phyloP scores from a whole-genome alignment of 225 moss, liverwort and hornwort genomes.

The Sphagnum tenellum region DNA sequence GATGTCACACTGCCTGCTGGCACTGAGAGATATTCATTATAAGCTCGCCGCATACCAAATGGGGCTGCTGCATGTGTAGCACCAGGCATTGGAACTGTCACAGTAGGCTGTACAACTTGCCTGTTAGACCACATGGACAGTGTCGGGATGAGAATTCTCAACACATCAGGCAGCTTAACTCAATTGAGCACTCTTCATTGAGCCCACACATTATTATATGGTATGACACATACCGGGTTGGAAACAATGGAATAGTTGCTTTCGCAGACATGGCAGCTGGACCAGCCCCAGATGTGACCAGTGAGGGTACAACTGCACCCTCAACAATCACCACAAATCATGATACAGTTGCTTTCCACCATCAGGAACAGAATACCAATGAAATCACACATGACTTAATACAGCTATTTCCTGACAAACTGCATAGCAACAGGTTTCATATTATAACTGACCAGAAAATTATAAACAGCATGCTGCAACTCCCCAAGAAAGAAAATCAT shows the following conservation, averaged over 20 bases:
- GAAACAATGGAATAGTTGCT: conserved; percentile 32
- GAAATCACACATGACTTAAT: no score
- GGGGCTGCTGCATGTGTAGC: conserved; percentile 29
- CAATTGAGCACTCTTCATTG: neutral
- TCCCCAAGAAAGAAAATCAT: neutral
- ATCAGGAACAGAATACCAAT: no score
- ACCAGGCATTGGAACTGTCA: conserved; percentile 23
- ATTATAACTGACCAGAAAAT: neutral
- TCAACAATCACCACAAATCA: neutral
- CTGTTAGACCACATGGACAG: conserved; percentile 18
- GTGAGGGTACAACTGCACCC: conserved; percentile 12
- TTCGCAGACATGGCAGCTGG: conserved; percentile 26
- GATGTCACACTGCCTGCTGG: conserved; percentile 37
- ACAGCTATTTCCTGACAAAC: no score
- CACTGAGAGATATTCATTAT: conserved; percentile 51
- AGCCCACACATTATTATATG: neutral
- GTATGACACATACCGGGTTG: conserved; percentile 24
- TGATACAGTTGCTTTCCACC: no score
- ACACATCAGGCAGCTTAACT: neutral
- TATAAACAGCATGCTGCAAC: no score
- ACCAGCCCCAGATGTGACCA: conserved; percentile 18
- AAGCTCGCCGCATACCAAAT: conserved; percentile 37
- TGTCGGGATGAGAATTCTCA: neutral
- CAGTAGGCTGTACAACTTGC: conserved; percentile 40
- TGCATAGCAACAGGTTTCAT: no score